Evolutionary conservation across 495 filamentous ascomycete genomes (phyloP).

Genomic region (Neurospora africana): DNA sequence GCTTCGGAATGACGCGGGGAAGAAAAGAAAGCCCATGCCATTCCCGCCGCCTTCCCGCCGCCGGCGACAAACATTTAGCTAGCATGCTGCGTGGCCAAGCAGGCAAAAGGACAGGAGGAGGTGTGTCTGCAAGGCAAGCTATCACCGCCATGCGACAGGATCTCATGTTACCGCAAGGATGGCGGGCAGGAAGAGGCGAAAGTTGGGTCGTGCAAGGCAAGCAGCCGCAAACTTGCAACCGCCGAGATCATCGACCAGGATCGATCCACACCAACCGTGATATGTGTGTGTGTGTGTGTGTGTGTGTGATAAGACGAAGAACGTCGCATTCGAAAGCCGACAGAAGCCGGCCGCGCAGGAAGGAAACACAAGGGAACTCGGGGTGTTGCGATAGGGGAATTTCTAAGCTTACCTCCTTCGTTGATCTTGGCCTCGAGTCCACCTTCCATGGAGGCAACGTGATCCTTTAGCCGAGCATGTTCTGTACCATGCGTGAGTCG

Average conservation of each 20-base stretch:
- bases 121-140: background rate
- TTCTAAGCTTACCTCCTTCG: constrained; percentile 70
- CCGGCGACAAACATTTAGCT: background rate
- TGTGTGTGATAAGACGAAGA: background rate
- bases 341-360: constrained; percentile 21
- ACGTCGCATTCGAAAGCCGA: constrained; percentile 21
- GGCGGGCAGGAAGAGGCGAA: background rate
- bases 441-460: constrained; percentile 79
- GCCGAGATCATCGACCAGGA: background rate
- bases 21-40: background rate
- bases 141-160: background rate
- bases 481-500: constrained; percentile 40
- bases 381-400: constrained; percentile 1
- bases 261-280: background rate
- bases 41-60: background rate
- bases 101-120: background rate
- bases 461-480: constrained; percentile 86
- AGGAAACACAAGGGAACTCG: constrained; percentile 3
- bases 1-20: background rate
- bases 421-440: constrained; percentile 82
- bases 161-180: background rate
- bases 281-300: background rate
- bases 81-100: background rate
- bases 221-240: constrained; percentile 1
- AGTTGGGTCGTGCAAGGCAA: constrained; percentile 6